These are phyloP conservation scores for Neonectria punicea DNA, from an alignment of 2,329 filamentous ascomycete genomes.

Conservation along the genomic window DNA sequence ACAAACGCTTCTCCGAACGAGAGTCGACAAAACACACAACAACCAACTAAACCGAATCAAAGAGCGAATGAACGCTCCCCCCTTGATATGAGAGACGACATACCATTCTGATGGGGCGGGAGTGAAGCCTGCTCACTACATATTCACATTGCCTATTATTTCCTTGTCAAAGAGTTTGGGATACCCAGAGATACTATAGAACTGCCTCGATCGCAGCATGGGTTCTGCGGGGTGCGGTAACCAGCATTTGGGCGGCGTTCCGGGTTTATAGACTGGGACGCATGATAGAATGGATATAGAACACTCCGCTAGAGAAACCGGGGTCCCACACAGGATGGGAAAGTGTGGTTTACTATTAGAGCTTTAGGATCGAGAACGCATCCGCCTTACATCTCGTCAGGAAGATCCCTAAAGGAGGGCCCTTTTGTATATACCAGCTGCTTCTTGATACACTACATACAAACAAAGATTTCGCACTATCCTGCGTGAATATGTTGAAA, in stretches of 20 bases:
- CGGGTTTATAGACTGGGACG: conserved; percentile 5
- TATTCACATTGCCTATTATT: not conserved
- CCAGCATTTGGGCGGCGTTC: conserved; percentile 19
- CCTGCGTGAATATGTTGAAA: not conserved
- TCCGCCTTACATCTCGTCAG: conserved; percentile 3
- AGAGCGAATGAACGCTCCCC: not conserved
- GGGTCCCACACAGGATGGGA: not conserved
- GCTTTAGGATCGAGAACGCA: not conserved
- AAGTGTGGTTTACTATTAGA: not conserved
- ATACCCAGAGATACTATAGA: conserved; percentile 1
- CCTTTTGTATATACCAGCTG: not conserved
- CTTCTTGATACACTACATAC: not conserved
- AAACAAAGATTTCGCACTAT: not conserved
- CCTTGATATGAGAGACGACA: not conserved
- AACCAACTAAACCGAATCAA: not conserved
- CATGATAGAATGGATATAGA: conserved; percentile 11
- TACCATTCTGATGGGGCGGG: not conserved
- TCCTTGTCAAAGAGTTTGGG: not conserved
- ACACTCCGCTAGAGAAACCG: not conserved
- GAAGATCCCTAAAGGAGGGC: not conserved
- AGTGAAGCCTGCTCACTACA: not conserved
- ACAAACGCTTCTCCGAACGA: not conserved
- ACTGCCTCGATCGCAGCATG: not conserved
- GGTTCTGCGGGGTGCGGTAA: not conserved
- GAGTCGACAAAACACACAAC: not conserved